Base-by-base conservation (phyloP, 768 basidiomycete species). In the Boletus coccyginus region DNA sequence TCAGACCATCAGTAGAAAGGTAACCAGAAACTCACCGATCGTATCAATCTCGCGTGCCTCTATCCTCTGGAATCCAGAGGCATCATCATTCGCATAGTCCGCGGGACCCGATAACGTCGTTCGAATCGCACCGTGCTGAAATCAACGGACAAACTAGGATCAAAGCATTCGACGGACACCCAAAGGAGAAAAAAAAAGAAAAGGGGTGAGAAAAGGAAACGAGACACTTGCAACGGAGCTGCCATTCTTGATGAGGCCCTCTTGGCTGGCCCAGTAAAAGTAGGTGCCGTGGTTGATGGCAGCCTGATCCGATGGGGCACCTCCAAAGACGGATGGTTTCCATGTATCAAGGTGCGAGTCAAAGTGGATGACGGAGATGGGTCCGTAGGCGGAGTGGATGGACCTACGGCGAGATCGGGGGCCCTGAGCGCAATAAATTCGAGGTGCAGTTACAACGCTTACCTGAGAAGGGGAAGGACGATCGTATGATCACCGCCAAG, bases 401-500 rank as follows among this genome's bases (percentile, higher is more conserved):
- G 92, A 89, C 40, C 90, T 83, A n/a, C 21, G 17, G 36, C 27
- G 19, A 32, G 35, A n/a, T 41, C 41, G 32, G 33, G 9, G 14
- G 11, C 8, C 19, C 14, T 59, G 42, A 52, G 24, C 13, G 50
- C 45, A 11, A 38, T n/a, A 38, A 42, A n/a, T 27, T 16, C 2
- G n/a, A 33, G 14, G 7, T 13, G 31, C 11, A 11, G 44, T 16
- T 7, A 33, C 27, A 8, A 45, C 27, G n/a, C 56, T 42, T 13
- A 67, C 70, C 70, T 67, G 52, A 79, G 67, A 45, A 86, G 73
- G 16, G 85, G 84, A 8, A 86, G 70, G 38, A 85, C 90, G 58
- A 94, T 90, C 10, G 91, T 92, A 67, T 94, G 92, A 66, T 94
- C 92, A 5, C 93, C 92, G 21, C 93, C 93, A 35, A 94, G 82